These are phyloP conservation scores for Neolentinus lepideus DNA, from an alignment of 1,284 basidiomycete species.

Conservation along the genomic window DNA sequence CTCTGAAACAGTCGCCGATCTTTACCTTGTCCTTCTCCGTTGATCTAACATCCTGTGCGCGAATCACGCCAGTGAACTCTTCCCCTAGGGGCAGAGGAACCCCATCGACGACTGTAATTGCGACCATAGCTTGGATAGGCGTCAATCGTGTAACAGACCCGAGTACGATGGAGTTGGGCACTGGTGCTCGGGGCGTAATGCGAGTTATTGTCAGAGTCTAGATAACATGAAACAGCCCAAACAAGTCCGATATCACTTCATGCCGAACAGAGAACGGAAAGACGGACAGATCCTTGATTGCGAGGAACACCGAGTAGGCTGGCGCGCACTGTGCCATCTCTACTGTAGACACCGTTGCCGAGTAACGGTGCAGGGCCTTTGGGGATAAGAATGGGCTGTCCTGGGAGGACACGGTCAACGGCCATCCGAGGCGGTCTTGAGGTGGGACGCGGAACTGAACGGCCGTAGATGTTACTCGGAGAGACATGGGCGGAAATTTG, in stretches of 20 bases:
- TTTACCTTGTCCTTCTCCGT: conserved; percentile 93
- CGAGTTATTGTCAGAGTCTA: conserved; percentile 55
- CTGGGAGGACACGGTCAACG: conserved; percentile 61
- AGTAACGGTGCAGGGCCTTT: conserved; percentile 52
- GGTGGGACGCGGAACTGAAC: conserved; percentile 1
- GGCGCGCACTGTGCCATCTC: conserved; percentile 62
- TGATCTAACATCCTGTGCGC: conserved; percentile 85
- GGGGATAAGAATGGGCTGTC: conserved; percentile 68
- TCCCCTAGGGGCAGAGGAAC: conserved; percentile 85
- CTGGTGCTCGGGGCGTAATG: conserved; percentile 59
- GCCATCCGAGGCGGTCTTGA: conserved; percentile 17
- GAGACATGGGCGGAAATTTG: conserved; percentile 15
- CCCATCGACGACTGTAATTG: conserved; percentile 87
- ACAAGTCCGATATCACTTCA: conserved; percentile 15
- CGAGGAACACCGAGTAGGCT: conserved; percentile 64
- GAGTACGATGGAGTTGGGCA: conserved; percentile 67
- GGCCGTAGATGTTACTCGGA: background rate
- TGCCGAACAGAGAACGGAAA: conserved; percentile 17
- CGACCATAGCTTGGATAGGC: conserved; percentile 80
- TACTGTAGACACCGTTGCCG: conserved; percentile 65
- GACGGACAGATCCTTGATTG: conserved; percentile 63
- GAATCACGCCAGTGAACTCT: conserved; percentile 91
- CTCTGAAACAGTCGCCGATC: conserved; percentile 91
- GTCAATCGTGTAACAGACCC: conserved; percentile 83
- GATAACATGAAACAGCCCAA: conserved; percentile 20